A percentile compares a stretch with the other conserved stretches of the same genome.
These are phyloP conservation scores for Tylopilus intermedius DNA, from an alignment of 768 basidiomycete species.

Conservation along the genomic window DNA sequence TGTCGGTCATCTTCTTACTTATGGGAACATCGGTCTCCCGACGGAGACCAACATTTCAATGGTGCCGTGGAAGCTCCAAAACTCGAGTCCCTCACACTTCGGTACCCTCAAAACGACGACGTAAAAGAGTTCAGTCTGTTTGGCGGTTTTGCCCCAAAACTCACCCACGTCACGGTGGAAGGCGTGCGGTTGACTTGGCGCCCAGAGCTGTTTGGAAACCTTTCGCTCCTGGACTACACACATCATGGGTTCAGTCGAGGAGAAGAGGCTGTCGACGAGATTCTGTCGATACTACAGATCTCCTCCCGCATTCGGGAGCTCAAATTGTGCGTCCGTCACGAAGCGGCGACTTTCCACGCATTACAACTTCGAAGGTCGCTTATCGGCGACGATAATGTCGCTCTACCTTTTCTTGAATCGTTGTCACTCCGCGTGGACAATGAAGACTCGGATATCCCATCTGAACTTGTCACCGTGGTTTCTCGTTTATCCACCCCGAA, in stretches of 20 bases:
- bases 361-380: constrained; percentile 11
- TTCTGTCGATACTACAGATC: constrained; percentile 53
- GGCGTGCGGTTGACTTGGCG: constrained; percentile 62
- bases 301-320: constrained; percentile 51
- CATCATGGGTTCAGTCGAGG: constrained; percentile 66
- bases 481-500: constrained; percentile 46
- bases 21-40: constrained; percentile 21
- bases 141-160: constrained; percentile 52
- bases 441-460: constrained; percentile 58
- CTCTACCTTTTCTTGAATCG: constrained; percentile 42
- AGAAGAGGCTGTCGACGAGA: constrained; percentile 50
- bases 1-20: constrained; percentile 34
- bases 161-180: constrained; percentile 53
- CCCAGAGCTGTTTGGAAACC: constrained; percentile 56
- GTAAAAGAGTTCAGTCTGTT: constrained; percentile 64
- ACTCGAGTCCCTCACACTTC: constrained; percentile 53
- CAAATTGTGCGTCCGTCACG: constrained; percentile 49
- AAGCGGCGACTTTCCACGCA: constrained; percentile 18
- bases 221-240: constrained; percentile 63
- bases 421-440: constrained; percentile 50
- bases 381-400: constrained; percentile 30
- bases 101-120: constrained; percentile 64
- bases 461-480: constrained; percentile 51
- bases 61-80: constrained; percentile 34
- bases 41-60: constrained; percentile 7